A percentile compares a stretch with the other conserved stretches of the same genome.
phyloP scores from a whole-genome alignment of 1,139 yeast species.

The Hyphopichia khmerensis region DNA sequence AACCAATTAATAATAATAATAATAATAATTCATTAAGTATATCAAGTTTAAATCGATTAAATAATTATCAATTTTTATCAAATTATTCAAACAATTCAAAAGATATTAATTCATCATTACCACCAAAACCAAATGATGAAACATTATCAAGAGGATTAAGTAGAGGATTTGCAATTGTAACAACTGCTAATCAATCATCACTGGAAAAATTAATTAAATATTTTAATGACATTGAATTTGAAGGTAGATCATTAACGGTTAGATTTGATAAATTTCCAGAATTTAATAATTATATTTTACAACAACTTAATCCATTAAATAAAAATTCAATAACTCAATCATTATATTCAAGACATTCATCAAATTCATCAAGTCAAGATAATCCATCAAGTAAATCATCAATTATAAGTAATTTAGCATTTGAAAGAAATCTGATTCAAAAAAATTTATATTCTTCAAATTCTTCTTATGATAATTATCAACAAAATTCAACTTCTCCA shows the following conservation, averaged over 20 bases:
- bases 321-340: background rate
- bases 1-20: slow-evolving; percentile 11
- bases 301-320: slow-evolving; percentile 22
- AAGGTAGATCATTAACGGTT: slow-evolving; percentile 61
- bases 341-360: background rate
- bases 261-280: slow-evolving; percentile 54
- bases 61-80: slow-evolving; percentile 9
- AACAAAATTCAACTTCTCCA: slow-evolving; percentile 1
- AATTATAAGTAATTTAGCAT: slow-evolving; percentile 26
- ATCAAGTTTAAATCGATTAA: slow-evolving; percentile 5
- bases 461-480: background rate
- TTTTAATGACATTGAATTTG: slow-evolving; percentile 52
- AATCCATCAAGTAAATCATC: slow-evolving; percentile 4
- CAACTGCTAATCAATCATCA: slow-evolving; percentile 48
- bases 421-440: slow-evolving; percentile 36
- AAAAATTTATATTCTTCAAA: slow-evolving; percentile 18
- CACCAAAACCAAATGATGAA: slow-evolving; percentile 2
- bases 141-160: slow-evolving; percentile 12
- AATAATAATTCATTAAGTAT: background rate
- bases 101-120: background rate
- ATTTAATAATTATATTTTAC: slow-evolving; percentile 32
- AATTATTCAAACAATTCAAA: slow-evolving; percentile 1
- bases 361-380: background rate
- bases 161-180: slow-evolving; percentile 68
- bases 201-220: slow-evolving; percentile 49